These are phyloP conservation scores for Trichoderma sp. DNA, from an alignment of 2,329 filamentous ascomycete genomes.

Conservation along the genomic window DNA sequence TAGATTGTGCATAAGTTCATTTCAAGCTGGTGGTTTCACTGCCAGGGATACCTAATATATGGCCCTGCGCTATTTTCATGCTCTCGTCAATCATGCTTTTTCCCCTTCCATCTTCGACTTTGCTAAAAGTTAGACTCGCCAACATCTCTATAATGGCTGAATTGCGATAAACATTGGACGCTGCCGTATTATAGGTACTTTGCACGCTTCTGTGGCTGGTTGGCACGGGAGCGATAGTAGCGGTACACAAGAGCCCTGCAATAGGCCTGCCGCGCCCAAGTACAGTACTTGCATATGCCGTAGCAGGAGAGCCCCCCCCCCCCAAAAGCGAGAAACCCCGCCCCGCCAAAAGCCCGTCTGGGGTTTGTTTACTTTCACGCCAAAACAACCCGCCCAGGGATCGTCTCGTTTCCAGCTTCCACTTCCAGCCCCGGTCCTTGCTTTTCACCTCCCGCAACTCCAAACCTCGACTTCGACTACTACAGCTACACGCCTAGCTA, in stretches of 20 bases:
- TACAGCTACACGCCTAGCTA: constrained; percentile 5
- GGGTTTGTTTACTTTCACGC: constrained; percentile 26
- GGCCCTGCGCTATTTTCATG: neutral
- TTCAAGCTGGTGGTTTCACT: neutral
- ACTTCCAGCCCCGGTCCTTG: neutral
- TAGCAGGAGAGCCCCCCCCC: neutral
- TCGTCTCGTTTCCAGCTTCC: constrained; percentile 21
- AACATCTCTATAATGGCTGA: neutral
- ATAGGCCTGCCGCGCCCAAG: neutral
- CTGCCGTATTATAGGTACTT: neutral
- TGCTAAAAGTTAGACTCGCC: neutral
- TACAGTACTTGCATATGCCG: constrained; percentile 21
- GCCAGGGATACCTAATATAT: neutral
- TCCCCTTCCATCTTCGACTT: neutral
- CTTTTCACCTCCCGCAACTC: constrained; percentile 2
- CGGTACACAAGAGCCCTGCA: neutral
- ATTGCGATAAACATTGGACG: neutral
- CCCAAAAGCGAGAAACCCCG: constrained; percentile 2
- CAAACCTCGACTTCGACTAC: neutral
- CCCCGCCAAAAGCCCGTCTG: neutral
- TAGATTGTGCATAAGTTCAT: neutral
- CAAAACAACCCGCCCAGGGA: constrained; percentile 16
- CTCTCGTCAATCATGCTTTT: neutral
- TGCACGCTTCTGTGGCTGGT: neutral
- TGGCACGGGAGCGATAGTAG: neutral